These are phyloP conservation scores for Dictyostelium discoideum DNA, from an alignment of 78 protist genomes.

Conservation along the genomic window DNA sequence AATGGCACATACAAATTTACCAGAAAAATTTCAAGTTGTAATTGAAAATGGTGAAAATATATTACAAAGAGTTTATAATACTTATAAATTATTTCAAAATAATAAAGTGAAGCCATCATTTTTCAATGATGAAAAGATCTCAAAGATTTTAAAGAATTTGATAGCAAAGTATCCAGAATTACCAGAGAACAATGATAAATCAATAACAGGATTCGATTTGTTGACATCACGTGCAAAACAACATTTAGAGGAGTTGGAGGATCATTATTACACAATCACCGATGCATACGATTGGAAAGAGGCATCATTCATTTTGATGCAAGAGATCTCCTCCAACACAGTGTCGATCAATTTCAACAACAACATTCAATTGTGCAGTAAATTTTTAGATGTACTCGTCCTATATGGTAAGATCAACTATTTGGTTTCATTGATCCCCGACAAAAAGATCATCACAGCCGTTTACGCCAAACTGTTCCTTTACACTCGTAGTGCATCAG, in stretches of 20 bases:
- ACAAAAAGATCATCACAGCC: constrained; percentile 36
- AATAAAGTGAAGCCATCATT: constrained; percentile 58
- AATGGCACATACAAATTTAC: constrained; percentile 27
- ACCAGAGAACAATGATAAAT: constrained; percentile 66
- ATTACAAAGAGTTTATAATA: constrained; percentile 33
- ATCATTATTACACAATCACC: constrained; percentile 58
- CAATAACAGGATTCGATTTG: constrained; percentile 47
- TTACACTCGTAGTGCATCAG: constrained; percentile 11
- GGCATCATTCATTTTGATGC: constrained; percentile 23
- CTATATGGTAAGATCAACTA: constrained; percentile 52
- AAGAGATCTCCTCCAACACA: constrained; percentile 31
- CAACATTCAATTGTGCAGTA: constrained; percentile 14
- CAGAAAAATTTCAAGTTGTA: constrained; percentile 56
- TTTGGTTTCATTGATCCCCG: constrained; percentile 17
- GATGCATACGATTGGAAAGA: constrained; percentile 74
- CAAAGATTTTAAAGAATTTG: constrained; percentile 62
- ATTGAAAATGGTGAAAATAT: constrained; percentile 75
- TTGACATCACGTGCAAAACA: constrained; percentile 58
- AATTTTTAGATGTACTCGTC: constrained; percentile 30
- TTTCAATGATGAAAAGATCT: constrained; percentile 66
- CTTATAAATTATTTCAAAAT: constrained; percentile 7
- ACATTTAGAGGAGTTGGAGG: constrained; percentile 71
- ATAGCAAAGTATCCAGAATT: constrained; percentile 67
- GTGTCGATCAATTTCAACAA: constrained; percentile 35
- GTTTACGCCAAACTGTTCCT: constrained; percentile 41